A percentile compares a stretch with the other conserved stretches of the same genome.
Conservation (phyloP, 73 alveolate genomes). For the Halteria grandinella region DNA sequence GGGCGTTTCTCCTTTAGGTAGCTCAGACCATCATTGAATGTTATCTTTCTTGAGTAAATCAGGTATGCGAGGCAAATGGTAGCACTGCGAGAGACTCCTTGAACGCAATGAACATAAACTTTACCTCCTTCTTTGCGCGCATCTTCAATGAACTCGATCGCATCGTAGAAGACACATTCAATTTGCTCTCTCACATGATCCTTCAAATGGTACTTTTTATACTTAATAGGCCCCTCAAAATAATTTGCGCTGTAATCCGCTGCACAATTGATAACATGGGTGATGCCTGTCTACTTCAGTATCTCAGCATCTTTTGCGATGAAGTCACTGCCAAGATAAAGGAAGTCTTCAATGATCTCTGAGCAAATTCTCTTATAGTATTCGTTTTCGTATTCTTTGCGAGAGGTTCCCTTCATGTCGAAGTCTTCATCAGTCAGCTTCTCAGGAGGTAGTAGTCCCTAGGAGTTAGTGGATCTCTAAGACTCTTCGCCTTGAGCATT, state of each 20-base stretch:
- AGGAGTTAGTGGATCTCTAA: too few species aligned
- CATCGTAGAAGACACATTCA: constrained; percentile 86
- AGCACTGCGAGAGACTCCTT: constrained; percentile 90
- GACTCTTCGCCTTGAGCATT: too few species aligned
- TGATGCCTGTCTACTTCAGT: constrained; percentile 71
- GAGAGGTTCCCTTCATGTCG: constrained; percentile 55
- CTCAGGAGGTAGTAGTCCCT: constrained; percentile 29
- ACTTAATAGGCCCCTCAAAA: constrained; percentile 69
- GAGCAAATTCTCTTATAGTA: constrained; percentile 64
- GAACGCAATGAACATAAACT: constrained; percentile 90
- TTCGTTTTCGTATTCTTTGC: constrained; percentile 54
- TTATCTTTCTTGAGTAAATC: constrained; percentile 55
- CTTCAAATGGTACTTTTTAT: constrained; percentile 75
- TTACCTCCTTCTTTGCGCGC: constrained; percentile 74
- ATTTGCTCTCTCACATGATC: constrained; percentile 86
- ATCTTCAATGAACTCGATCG: constrained; percentile 73
- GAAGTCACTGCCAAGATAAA: constrained; percentile 82
- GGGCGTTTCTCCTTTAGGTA: constrained; percentile 77
- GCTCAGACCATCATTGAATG: constrained; percentile 73
- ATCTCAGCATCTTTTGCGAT: constrained; percentile 76
- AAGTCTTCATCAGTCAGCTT: constrained; percentile 49
- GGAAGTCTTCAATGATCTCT: constrained; percentile 74
- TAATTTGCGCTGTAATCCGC: constrained; percentile 89
- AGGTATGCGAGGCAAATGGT: constrained; percentile 87
- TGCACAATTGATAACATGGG: constrained; percentile 90